A percentile compares a stretch with the other conserved stretches of the same genome.
phyloP scores from a whole-genome alignment of 352 stramenopile species.

The Phytophthora litchii region DNA sequence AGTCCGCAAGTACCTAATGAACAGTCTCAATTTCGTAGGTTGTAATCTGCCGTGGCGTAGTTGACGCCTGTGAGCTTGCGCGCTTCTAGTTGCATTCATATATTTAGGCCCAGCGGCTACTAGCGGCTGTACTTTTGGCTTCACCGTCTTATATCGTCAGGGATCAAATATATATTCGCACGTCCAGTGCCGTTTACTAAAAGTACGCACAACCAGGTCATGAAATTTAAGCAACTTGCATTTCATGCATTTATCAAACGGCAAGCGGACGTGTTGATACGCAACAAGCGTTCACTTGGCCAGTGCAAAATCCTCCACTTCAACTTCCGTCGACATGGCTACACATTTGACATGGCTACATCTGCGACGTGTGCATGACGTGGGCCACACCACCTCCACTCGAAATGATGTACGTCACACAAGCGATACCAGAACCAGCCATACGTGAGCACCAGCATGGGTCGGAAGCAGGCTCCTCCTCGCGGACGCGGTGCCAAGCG shows the following conservation, averaged over 20 bases:
- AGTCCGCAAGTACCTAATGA: slow-evolving; percentile 5
- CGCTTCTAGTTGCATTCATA: slow-evolving; percentile 6
- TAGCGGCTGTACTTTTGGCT: slow-evolving; percentile 6
- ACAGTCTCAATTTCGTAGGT: slow-evolving; percentile 1
- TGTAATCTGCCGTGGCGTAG: slow-evolving; percentile 7
- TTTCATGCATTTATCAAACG: slow-evolving; percentile 11
- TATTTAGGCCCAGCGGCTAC: slow-evolving; percentile 23
- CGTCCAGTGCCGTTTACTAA: slow-evolving; percentile 1
- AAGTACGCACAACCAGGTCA: too few relatives aligned
- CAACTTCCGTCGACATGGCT: slow-evolving; percentile 12
- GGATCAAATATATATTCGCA: slow-evolving; percentile 3
- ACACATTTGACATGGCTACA: slow-evolving; percentile 1
- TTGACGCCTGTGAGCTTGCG: slow-evolving; percentile 17
- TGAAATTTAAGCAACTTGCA: too few relatives aligned
- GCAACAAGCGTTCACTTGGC: slow-evolving; percentile 14
- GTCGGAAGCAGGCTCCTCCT: slow-evolving; percentile 26
- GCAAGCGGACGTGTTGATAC: slow-evolving; percentile 7
- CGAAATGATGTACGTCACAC: neutral
- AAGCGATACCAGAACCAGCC: slow-evolving; percentile 10
- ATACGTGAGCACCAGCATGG: slow-evolving; percentile 34
- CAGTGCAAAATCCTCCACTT: slow-evolving; percentile 11
- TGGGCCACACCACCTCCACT: neutral
- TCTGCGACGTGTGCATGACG: neutral
- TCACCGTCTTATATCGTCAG: slow-evolving; percentile 24
- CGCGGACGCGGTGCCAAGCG: slow-evolving; percentile 36